Evolutionary conservation across 768 basidiomycete species (phyloP).

Genomic region (Podaxis rugospora): DNA sequence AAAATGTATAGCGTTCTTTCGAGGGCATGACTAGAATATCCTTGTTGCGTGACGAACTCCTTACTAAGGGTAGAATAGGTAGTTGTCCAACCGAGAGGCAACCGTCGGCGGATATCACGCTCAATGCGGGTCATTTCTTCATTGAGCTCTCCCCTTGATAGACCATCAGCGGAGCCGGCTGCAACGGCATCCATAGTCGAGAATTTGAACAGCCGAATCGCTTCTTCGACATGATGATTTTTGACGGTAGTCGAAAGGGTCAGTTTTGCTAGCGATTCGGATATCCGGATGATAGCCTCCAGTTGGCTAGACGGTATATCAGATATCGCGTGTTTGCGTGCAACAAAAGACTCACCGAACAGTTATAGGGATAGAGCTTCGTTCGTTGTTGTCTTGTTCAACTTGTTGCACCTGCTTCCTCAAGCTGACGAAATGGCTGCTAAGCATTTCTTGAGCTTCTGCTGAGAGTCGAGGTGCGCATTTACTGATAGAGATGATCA

Average conservation of each 20-base stretch:
- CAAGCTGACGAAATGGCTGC: conserved; percentile 90
- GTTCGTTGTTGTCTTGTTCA: conserved; percentile 94
- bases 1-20: conserved; percentile 88
- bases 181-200: conserved; percentile 99
- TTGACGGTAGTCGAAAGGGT: conserved; percentile 83
- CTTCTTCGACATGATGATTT: conserved; percentile 94
- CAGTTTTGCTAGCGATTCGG: conserved; percentile 93
- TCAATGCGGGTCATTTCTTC: conserved; percentile 92
- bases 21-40: conserved; percentile 84
- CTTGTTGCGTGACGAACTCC: conserved; percentile 92
- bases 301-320: conserved; percentile 56
- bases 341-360: conserved; percentile 61
- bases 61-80: conserved; percentile 90
- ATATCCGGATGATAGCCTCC: conserved; percentile 98
- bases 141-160: conserved; percentile 87
- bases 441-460: conserved; percentile 94
- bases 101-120: conserved; percentile 72
- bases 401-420: conserved; percentile 94
- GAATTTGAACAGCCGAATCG: conserved; percentile 96
- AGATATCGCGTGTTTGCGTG: neutral
- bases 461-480: conserved; percentile 92
- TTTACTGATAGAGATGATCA: conserved; percentile 51
- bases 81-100: conserved; percentile 95
- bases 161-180: conserved; percentile 88
- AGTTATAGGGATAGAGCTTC: conserved; percentile 97